phyloP scores from a whole-genome alignment of 2,329 filamentous ascomycete species.

The Aspergillus cejpii region DNA sequence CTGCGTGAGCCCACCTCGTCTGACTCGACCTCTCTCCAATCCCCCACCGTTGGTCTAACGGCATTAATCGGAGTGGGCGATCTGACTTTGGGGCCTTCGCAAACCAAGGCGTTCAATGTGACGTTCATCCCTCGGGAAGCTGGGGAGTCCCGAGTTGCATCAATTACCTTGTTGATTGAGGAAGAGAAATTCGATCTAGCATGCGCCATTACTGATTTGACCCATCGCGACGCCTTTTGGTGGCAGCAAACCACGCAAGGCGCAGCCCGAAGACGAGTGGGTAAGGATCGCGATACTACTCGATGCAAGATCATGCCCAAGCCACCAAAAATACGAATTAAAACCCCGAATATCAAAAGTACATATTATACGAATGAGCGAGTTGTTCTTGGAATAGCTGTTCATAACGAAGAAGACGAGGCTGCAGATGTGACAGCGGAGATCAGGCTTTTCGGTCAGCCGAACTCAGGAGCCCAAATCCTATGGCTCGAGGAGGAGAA shows the following conservation, averaged over 20 bases:
- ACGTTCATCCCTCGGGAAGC: slow-evolving; percentile 70
- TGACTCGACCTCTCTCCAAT: slow-evolving; percentile 26
- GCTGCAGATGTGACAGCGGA: slow-evolving; percentile 66
- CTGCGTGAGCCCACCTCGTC: slow-evolving; percentile 29
- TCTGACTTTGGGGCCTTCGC: slow-evolving; percentile 59
- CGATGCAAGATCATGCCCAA: slow-evolving; percentile 71
- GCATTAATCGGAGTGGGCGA: slow-evolving; percentile 54
- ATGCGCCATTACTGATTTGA: slow-evolving; percentile 51
- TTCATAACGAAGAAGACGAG: slow-evolving; percentile 78
- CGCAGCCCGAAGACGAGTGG: slow-evolving; percentile 34
- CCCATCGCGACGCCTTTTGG: slow-evolving; percentile 33
- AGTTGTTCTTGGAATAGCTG: slow-evolving; percentile 60
- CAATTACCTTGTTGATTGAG: slow-evolving; percentile 57
- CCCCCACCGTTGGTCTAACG: slow-evolving; percentile 30
- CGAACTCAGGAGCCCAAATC: slow-evolving; percentile 42
- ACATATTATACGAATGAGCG: slow-evolving; percentile 83
- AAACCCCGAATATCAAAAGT: slow-evolving; percentile 53
- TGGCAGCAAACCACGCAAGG: slow-evolving; percentile 38
- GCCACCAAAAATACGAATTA: slow-evolving; percentile 83
- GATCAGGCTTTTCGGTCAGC: slow-evolving; percentile 57
- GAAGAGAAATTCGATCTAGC: slow-evolving; percentile 61
- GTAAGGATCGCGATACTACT: slow-evolving; percentile 45
- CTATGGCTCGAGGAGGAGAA: slow-evolving; percentile 42
- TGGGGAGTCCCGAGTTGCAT: slow-evolving; percentile 63
- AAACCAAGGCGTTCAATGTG: slow-evolving; percentile 65